Base-by-base conservation (phyloP, 805 yeast genomes). In the Limtongozyma cylindracea region DNA sequence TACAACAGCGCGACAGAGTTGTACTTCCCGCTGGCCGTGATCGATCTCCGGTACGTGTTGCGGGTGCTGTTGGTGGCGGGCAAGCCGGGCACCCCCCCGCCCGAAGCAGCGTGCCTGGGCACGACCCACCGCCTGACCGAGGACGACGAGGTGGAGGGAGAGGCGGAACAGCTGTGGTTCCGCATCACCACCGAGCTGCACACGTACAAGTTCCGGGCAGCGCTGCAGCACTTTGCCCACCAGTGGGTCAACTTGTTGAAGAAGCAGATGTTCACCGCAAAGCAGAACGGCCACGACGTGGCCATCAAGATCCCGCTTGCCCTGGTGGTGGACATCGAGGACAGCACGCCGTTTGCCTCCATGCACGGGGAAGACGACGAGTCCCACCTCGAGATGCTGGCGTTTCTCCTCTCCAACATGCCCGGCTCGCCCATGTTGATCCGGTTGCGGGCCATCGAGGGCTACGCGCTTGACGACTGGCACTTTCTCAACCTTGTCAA, bases 11-110 rank as follows among this genome's bases (percentile, higher is more conserved):
- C 93, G 2, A 66, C 77, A 0, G 91, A 80, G 26, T 45, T 71
- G n/a, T 78, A 80, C 41, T 80, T 78, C 45, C 95, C 96, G 0
- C 49, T 53, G 6, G 45, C 73, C 17, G 69, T 77, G 0, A 63
- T 84, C 17, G 88, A 78, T 38, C 47, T 84, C 28, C 51, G 64
- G 20, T 49, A 56, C 7, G 76, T 82, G n/a, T n/a, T n/a, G n/a
- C n/a, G n/a, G n/a, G n/a, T n/a, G n/a, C n/a, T n/a, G n/a, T n/a
- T n/a, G n/a, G n/a, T n/a, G n/a, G n/a, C n/a, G n/a, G n/a, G n/a
- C n/a, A n/a, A n/a, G n/a, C n/a, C n/a, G n/a, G n/a, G n/a, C n/a
- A n/a, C n/a, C n/a, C n/a, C n/a, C n/a, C n/a, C n/a, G n/a, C n/a
- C n/a, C n/a, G n/a, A n/a, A n/a, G n/a, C n/a, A n/a, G n/a, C n/a